A percentile compares a stretch with the other conserved stretches of the same genome.
These are phyloP conservation scores for Ulota crispa DNA, from an alignment of 225 moss, liverwort and hornwort species.

Conservation along the genomic window DNA sequence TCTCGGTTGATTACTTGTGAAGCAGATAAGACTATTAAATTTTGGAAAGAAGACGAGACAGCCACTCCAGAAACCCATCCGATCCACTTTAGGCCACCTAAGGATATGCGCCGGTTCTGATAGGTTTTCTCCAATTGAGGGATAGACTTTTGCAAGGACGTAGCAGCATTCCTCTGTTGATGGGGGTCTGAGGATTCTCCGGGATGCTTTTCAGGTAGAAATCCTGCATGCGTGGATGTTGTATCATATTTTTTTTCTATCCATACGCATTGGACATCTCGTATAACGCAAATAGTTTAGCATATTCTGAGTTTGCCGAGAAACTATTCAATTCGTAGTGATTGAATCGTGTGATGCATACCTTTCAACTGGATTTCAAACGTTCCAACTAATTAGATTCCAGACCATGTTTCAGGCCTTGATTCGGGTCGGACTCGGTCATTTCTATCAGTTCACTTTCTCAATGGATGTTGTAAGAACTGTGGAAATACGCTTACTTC, in stretches of 20 bases:
- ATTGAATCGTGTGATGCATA: background rate
- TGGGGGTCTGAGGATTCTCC: constrained; percentile 4
- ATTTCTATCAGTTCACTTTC: background rate
- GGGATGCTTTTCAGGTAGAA: constrained; percentile 4
- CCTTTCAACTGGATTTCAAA: background rate
- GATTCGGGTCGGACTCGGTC: background rate
- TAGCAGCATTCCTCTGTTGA: background rate
- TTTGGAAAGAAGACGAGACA: constrained; percentile 93
- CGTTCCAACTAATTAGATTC: background rate
- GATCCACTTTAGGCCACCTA: constrained; percentile 91
- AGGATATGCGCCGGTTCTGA: constrained; percentile 94
- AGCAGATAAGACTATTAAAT: constrained; percentile 97
- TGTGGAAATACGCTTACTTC: background rate
- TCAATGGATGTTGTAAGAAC: background rate
- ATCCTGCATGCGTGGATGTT: background rate
- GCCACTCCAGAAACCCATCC: constrained; percentile 95
- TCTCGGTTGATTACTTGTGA: constrained; percentile 93
- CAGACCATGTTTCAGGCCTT: background rate
- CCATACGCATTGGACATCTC: constrained; percentile 14
- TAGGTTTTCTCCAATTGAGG: background rate
- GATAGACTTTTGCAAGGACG: background rate
- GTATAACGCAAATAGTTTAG: constrained; percentile 7
- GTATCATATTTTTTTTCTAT: constrained; percentile 1
- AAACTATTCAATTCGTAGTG: background rate
- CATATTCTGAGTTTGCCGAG: constrained; percentile 1